Evolutionary conservation across 768 basidiomycete species (phyloP).

Genomic region (Lactarius hengduanensis): DNA sequence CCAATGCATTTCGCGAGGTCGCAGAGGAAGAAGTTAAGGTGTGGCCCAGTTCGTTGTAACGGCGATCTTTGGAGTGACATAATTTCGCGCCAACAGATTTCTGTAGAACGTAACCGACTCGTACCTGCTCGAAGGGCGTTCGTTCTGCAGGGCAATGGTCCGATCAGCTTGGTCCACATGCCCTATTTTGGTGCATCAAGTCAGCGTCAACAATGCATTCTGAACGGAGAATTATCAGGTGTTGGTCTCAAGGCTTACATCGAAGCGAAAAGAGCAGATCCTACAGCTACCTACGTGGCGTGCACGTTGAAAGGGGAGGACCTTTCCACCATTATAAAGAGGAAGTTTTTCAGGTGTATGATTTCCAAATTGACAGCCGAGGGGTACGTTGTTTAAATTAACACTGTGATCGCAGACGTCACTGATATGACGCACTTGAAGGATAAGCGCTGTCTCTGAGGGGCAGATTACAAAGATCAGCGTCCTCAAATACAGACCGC

Average conservation of each 20-base stretch:
- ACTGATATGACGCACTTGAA: slow-evolving; percentile 12
- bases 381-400: slow-evolving; percentile 10
- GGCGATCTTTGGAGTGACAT: background rate
- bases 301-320: slow-evolving; percentile 29
- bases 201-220: slow-evolving; percentile 41
- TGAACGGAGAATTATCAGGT: slow-evolving; percentile 35
- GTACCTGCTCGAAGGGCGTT: slow-evolving; percentile 37
- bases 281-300: slow-evolving; percentile 28
- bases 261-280: slow-evolving; percentile 26
- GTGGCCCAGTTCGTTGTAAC: background rate
- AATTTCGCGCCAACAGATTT: slow-evolving; percentile 6
- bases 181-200: slow-evolving; percentile 41
- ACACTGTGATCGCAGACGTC: background rate
- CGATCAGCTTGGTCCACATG: slow-evolving; percentile 37
- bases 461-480: slow-evolving; percentile 32
- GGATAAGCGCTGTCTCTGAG: slow-evolving; percentile 18
- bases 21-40: slow-evolving; percentile 40
- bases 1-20: slow-evolving; percentile 36
- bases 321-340: slow-evolving; percentile 17
- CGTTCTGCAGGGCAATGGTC: slow-evolving; percentile 40
- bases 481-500: slow-evolving; percentile 36
- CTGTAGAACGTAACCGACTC: slow-evolving; percentile 37
- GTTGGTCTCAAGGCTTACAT: slow-evolving; percentile 26
- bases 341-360: slow-evolving; percentile 11
- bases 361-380: slow-evolving; percentile 23